Base-by-base conservation (phyloP, 805 yeast genomes). In the Debaryomyces tyrocola region DNA sequence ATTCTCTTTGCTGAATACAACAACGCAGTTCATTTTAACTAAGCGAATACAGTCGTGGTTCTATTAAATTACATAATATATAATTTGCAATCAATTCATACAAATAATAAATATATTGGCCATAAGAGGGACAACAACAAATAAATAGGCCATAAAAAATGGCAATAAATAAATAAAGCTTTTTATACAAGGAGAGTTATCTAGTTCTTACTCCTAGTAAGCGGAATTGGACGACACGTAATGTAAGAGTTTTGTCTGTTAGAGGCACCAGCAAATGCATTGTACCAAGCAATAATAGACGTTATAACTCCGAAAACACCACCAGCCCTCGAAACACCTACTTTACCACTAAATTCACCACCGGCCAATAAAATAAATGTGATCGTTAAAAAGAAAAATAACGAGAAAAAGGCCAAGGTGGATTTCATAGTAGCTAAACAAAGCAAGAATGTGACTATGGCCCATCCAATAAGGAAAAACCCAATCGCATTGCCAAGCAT, bases 251-350 rank as follows among this genome's bases (percentile, higher is more conserved):
- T 72, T 43, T 57, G 58, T 21, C 41, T 52, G 41, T 55, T 67
- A 37, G 75, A 73, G 5, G 57, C 55, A 58, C 74, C 75, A 18
- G 75, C 70, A 44, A 59, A 70, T 5, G 75, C 74, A 47, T 71
- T 70, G 53, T 72, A 72, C 54, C 63, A 70, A 1, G 73, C 76
- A 33, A 68, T 50, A 47, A 71, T 57, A 2, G 70, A 68, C 11
- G 73, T 65, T 35, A 72, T 61, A n/a, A 70, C 67, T n/a, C 77
- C 77, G 43, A 62, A 43, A 6, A 70, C 69, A 37, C 76, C 77
- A 21, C 75, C 77, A 36, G 73, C 74, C 46, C 70, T 63, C 4
- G 63, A 49, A 10, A 63, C 61, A 6, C 53, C 52, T 4, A 56
- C 59, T 8, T 51, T 59, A 10, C 61, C 62, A 2, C 66, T 44